Evolutionary conservation across 1,139 yeast genomes (phyloP).

Genomic region (Hyphopichia buzzinii): DNA sequence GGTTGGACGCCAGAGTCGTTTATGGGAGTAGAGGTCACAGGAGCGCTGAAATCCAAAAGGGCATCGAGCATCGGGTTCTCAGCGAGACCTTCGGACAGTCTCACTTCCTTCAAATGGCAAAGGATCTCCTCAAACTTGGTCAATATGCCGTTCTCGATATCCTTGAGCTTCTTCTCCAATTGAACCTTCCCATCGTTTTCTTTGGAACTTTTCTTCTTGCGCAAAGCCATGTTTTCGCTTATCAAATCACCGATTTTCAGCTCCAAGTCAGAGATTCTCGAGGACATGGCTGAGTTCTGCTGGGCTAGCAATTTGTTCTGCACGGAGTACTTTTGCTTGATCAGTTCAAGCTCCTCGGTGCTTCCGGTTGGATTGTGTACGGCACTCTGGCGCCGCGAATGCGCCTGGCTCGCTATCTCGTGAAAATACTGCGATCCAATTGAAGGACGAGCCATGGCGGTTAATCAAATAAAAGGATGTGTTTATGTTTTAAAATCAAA

Average conservation of each 20-base stretch:
- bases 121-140: constrained; percentile 45
- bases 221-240: constrained; percentile 42
- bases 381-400: constrained; percentile 2
- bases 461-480: background rate
- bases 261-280: constrained; percentile 52
- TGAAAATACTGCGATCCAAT: constrained; percentile 4
- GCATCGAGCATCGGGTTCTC: constrained; percentile 17
- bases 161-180: constrained; percentile 15
- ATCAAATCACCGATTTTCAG: constrained; percentile 42
- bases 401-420: constrained; percentile 4
- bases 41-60: constrained; percentile 11
- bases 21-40: constrained; percentile 22
- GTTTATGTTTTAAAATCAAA: constrained; percentile 5
- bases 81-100: constrained; percentile 17
- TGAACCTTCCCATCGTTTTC: constrained; percentile 8
- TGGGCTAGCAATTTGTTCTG: constrained; percentile 58
- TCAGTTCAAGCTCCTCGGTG: constrained; percentile 5
- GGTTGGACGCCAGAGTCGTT: constrained; percentile 6
- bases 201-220: constrained; percentile 12
- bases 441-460: constrained; percentile 6
- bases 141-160: constrained; percentile 41
- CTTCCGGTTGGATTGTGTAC: background rate
- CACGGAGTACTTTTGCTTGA: constrained; percentile 20
- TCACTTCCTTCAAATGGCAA: constrained; percentile 9
- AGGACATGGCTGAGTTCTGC: constrained; percentile 50